These are phyloP conservation scores for Adansonia grandidieri DNA, from an alignment of 441 rosid species.

Conservation along the genomic window DNA sequence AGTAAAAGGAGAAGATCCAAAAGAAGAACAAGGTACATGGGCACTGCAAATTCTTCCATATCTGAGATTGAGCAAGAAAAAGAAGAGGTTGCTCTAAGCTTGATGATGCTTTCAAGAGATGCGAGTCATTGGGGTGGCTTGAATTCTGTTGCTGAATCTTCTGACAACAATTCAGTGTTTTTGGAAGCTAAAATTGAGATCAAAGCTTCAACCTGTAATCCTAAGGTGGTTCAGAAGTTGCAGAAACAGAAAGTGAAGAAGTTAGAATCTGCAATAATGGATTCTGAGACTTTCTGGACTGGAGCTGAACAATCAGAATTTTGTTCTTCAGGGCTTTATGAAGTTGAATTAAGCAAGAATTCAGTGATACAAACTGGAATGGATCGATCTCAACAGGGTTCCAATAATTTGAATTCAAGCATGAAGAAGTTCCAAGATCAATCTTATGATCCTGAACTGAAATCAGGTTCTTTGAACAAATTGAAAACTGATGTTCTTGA, in stretches of 20 bases:
- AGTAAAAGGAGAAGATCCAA: constrained; percentile 41
- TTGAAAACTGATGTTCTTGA: constrained; percentile 22
- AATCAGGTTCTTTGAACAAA: constrained; percentile 25
- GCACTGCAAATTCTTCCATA: constrained; percentile 34
- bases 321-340: too few relatives aligned
- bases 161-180: constrained; percentile 29
- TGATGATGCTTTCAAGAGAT: constrained; percentile 52
- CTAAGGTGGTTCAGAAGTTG: constrained; percentile 1
- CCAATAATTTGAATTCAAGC: constrained; percentile 27
- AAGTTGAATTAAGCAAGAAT: constrained; percentile 9
- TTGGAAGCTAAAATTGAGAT: constrained; percentile 24
- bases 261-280: constrained; percentile 21
- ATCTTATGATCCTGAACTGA: constrained; percentile 34
- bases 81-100: constrained; percentile 47
- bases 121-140: constrained; percentile 22
- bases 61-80: constrained; percentile 43
- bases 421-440: constrained; percentile 34
- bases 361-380: constrained; percentile 20
- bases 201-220: constrained; percentile 22
- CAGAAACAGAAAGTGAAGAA: constrained; percentile 24
- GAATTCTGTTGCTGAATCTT: constrained; percentile 37
- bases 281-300: constrained; percentile 23
- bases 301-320: not conserved
- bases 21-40: constrained; percentile 40
- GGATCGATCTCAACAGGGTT: constrained; percentile 7